Conservation (phyloP, 345 rosid genomes). For the Brassica nigra region DNA sequence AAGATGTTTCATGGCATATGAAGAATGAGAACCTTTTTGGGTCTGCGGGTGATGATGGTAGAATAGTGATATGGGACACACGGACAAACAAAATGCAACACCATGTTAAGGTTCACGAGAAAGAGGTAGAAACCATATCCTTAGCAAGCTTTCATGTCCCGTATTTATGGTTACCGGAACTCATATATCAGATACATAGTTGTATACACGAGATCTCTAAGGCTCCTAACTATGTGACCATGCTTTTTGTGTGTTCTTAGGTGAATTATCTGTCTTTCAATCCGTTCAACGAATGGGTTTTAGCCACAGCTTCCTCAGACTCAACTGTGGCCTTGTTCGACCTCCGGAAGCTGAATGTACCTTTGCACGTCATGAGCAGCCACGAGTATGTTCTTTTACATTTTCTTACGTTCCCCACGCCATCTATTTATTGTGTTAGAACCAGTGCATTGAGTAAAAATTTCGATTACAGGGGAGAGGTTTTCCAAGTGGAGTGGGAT, state of each 20-base stretch:
- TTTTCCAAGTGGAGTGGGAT: constrained; percentile 97
- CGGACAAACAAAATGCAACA: constrained; percentile 71
- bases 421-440: background rate
- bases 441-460: background rate
- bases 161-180: background rate
- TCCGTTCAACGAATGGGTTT: constrained; percentile 77
- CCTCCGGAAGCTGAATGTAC: constrained; percentile 64
- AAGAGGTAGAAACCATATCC: constrained; percentile 55
- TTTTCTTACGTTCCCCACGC: background rate
- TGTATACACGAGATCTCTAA: background rate
- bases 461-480: constrained; percentile 49
- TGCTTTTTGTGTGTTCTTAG: constrained; percentile 42
- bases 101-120: constrained; percentile 74
- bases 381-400: constrained; percentile 57
- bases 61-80: constrained; percentile 81
- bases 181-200: background rate
- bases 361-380: constrained; percentile 72
- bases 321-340: constrained; percentile 80
- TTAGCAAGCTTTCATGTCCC: background rate
- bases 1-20: constrained; percentile 91
- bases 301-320: constrained; percentile 95
- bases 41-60: constrained; percentile 87
- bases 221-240: background rate
- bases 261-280: constrained; percentile 87
- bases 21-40: constrained; percentile 83